phyloP scores from a whole-genome alignment of 176 grass and related monocot species.

The Triticum turgidum region DNA sequence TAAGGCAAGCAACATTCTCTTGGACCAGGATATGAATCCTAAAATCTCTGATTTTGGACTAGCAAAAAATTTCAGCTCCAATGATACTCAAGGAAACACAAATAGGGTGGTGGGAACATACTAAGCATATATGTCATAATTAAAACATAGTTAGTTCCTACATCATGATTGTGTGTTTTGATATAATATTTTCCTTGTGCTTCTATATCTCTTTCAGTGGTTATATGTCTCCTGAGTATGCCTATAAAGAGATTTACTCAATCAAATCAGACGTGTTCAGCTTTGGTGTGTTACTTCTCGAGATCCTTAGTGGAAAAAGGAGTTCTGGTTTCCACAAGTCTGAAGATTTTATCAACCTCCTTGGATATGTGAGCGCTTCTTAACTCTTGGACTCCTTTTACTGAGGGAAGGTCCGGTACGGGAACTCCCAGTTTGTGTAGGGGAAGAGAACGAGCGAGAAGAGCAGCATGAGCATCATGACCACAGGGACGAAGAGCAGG shows the following conservation, averaged over 20 bases:
- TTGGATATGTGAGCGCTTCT: conserved; percentile 33
- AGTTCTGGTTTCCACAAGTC: conserved; percentile 20
- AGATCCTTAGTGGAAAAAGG: conserved; percentile 35
- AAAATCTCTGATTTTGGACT: conserved; percentile 47
- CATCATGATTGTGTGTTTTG: too few relatives aligned
- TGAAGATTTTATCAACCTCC: conserved; percentile 24
- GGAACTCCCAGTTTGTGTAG: too few relatives aligned
- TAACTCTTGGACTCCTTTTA: not conserved
- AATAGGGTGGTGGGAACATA: conserved; percentile 36
- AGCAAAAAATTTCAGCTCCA: conserved; percentile 30
- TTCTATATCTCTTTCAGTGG: not conserved
- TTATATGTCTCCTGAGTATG: conserved; percentile 39
- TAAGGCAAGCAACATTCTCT: conserved; percentile 43
- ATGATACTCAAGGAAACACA: conserved; percentile 31
- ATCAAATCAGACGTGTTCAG: conserved; percentile 46
- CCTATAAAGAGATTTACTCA: conserved; percentile 35
- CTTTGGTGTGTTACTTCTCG: conserved; percentile 43
- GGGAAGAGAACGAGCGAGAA: too few relatives aligned
- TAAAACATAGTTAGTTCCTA: too few relatives aligned
- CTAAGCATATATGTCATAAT: not conserved
- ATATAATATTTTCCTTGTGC: not conserved
- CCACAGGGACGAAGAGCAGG: too few relatives aligned
- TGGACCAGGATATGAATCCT: conserved; percentile 24
- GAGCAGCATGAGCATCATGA: too few relatives aligned
- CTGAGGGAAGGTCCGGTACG: too few relatives aligned